Percentiles rank a stretch among this genome's conserved stretches.
Conservation (phyloP, 2,329 filamentous ascomycete genomes). For the Xylariaceae sp. region DNA sequence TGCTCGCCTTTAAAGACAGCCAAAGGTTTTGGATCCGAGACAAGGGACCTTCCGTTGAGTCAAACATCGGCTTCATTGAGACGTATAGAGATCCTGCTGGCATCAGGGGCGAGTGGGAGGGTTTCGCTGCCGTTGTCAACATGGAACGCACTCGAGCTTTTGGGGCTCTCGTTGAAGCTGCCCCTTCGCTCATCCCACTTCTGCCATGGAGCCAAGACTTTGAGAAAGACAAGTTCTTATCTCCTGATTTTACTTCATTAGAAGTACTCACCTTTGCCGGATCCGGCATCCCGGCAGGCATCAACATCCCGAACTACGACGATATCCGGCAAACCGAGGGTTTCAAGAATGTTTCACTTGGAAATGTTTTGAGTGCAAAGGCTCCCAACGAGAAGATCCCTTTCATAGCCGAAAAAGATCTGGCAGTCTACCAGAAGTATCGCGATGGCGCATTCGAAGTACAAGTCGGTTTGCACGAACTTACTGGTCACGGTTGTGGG, state of each 20-base stretch:
- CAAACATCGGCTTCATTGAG: constrained; percentile 80
- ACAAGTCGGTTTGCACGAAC: constrained; percentile 90
- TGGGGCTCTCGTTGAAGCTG: constrained; percentile 75
- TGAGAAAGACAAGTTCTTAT: constrained; percentile 93
- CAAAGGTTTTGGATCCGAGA: constrained; percentile 81
- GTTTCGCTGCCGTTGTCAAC: constrained; percentile 81
- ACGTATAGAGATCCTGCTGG: constrained; percentile 81
- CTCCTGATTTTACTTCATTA: constrained; percentile 91
- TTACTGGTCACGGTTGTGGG: constrained; percentile 82
- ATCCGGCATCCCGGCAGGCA: constrained; percentile 64
- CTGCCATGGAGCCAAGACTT: constrained; percentile 86
- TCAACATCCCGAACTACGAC: constrained; percentile 50
- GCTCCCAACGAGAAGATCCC: constrained; percentile 88
- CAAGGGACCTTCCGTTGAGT: constrained; percentile 75
- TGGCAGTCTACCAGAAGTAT: constrained; percentile 74
- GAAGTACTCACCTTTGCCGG: constrained; percentile 82
- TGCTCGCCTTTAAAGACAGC: constrained; percentile 74
- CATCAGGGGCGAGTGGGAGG: constrained; percentile 79
- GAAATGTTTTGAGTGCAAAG: constrained; percentile 89
- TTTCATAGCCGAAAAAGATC: constrained; percentile 77
- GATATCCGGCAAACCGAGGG: constrained; percentile 70
- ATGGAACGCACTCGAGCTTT: constrained; percentile 87
- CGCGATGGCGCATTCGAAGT: constrained; percentile 89
- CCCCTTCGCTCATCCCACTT: constrained; percentile 79
- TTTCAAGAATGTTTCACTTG: constrained; percentile 91